phyloP scores from a whole-genome alignment of 2,329 filamentous ascomycete genomes.

The Zymoseptoria ardabiliae region DNA sequence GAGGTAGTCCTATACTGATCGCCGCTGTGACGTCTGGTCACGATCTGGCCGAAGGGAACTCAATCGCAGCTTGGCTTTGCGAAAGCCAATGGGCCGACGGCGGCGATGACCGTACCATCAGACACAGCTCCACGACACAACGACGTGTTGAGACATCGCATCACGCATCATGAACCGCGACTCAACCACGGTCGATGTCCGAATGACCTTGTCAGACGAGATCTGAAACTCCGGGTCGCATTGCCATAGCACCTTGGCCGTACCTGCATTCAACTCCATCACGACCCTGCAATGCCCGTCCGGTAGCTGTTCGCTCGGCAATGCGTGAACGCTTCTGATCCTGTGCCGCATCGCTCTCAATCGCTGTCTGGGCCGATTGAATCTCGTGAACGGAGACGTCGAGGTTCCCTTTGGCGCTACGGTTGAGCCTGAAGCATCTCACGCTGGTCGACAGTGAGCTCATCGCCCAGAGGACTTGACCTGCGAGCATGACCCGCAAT shows the following conservation, averaged over 20 bases:
- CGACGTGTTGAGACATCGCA: neutral
- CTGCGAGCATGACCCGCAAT: conserved; percentile 15
- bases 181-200: neutral
- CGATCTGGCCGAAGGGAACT: neutral
- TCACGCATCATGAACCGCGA: neutral
- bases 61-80: neutral
- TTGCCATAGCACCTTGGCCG: neutral
- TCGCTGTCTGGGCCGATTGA: neutral
- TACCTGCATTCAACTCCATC: neutral
- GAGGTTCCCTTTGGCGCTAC: neutral
- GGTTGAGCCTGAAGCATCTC: neutral
- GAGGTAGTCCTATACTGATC: neutral
- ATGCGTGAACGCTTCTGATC: neutral
- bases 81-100: neutral
- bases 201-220: neutral
- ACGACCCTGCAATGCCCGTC: neutral
- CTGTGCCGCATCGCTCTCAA: neutral
- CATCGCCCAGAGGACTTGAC: neutral
- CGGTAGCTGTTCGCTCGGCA: neutral
- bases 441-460: neutral
- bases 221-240: neutral
- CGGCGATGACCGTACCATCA: neutral
- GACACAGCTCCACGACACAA: neutral
- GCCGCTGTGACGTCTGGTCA: neutral
- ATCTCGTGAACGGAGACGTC: neutral